Base-by-base conservation (phyloP, 2,329 filamentous ascomycete genomes). In the Seiridium cupressi region DNA sequence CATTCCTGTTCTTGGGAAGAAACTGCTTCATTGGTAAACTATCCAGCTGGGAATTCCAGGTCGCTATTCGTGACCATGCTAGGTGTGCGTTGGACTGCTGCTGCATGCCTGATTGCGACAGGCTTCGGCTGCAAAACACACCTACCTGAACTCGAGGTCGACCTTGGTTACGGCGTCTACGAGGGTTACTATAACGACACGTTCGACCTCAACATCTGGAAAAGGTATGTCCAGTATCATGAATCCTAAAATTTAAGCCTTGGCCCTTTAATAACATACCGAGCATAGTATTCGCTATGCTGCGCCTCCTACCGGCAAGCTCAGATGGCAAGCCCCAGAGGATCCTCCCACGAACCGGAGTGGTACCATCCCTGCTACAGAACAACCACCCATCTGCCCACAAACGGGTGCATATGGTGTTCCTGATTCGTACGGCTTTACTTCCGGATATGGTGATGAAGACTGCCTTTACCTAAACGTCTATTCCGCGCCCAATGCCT, bases 391-490 rank as follows among this genome's bases (percentile, higher is more conserved):
- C 1, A 64, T 67, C 13, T 79, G 77, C 56, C 73, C 75, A 18
- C 76, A 78, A 59, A 61, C 69, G 3, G 49, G 58, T 3, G 2
- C 34, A 10, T 44, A 70, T 34, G 62, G 67, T 18, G 62, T 64
- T 6, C 59, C 65, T 34, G 49, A 38, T 38, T n/a, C 44, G 4
- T 59, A n/a, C 34, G 44, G 31, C 2, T 67, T 63, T 48, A 58
- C 68, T 13, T 66, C 67, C 1, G 73, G 71, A 3, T 68, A 75
- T 55, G 73, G 71, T 3, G 68, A 75, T 55, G 79, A 83, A 63
- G 80, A 82, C 60, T 83, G 81, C 61, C 68, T 78, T 9, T 81
- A 80, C 62, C 66, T 83, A 9, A 81, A 82, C 63, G 74, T 83
- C 3, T 72, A 75, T 59, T 75, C 77, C 3, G 79, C 81, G 1